Evolutionary conservation across 768 basidiomycete species (phyloP), one percentile per base, ranked within the genome.

Genomic region (Boletales sp.): DNA sequence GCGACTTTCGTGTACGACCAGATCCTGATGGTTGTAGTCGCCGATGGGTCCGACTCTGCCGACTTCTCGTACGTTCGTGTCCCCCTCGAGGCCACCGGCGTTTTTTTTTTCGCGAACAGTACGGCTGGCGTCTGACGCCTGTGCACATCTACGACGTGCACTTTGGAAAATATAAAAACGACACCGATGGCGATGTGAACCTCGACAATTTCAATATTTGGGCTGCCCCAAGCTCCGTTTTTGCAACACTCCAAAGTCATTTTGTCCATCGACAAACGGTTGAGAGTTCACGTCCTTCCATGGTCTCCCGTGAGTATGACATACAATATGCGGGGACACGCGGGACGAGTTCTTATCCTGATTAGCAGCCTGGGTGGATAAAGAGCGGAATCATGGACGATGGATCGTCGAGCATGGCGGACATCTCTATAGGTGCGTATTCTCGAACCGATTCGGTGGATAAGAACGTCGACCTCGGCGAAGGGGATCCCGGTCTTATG

Each of bases 301-400:
- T 90, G 88, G 88, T 87, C 86, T 27, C 85, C 86, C 2, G 87
- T 87, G 61, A 53, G 78, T 68, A 21, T 21, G 21, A 21, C 21
- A 21, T 21, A 21, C 21, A 4, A 21, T 21, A 21, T 21, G 21
- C 2, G 21, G 21, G 21, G 4, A 2, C 21, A 21, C 21, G 21
- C 21, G 21, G 21, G 21, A 21, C 21, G 21, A 4, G 21, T 51
- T 21, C 38, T 53, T 45, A 51, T 14, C 6, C 1, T 32, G 19
- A 39, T 36, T 50, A 21, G 21, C 4, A 88, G 86, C 87, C 88
- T 11, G 84, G 71, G 5, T 90, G 88, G 87, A 87, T 89, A 85
- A 90, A 90, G 65, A 72, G 69, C 42, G 80, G 75, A 49, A 78
- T 78, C 1, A 87, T 87, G 83, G 73, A 80, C 24, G 87, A 87